Evolutionary conservation across 2,329 filamentous ascomycete genomes (phyloP), one percentile per base, ranked within the genome.

Genomic region (Polychaeton citri): DNA sequence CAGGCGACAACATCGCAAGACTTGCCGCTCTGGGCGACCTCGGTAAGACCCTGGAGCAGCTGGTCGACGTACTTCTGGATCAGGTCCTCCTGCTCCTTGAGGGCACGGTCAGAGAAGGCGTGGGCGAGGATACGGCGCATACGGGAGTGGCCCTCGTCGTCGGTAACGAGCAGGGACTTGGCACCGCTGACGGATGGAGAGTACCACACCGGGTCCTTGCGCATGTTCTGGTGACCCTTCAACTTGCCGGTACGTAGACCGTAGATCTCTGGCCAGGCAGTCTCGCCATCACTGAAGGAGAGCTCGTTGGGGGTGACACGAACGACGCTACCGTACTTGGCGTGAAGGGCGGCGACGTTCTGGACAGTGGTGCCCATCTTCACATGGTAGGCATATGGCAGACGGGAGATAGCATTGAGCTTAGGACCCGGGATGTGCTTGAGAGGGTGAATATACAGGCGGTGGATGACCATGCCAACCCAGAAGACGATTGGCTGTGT

Each of bases 221-320:
- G 43, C 33, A 57, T 57, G 15, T 55, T 40, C 12, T 43, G 37
- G 2, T 54, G 51, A 19, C 38, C 55, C 50, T 49, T 59, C 47
- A 44, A 21, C 38, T 58, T 59, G 16, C 58, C 58, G 0, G 30
- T 32, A 16, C 46, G 46, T 38, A 54, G 48, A 13, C 55, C 55
- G 39, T 61, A 60, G 24, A 67, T 64, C 21, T 67, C 61, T 44
- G 59, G 56, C 56, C 63, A 70, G 2, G 54, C 54, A 0, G 48
- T 48, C 2, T 53, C 38, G 5, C 52, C 45, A 15, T 54, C 47
- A 30, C 52, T 58, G 45, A 65, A 70, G 2, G 63, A 61, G 3
- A 71, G 56, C 43, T 69, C 64, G 38, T 65, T 55, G 2, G 68
- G 66, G 3, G 57, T 58, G 30, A 68, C 50, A 7, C 68, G 62